Base-by-base conservation (phyloP, 2,329 filamentous ascomycete genomes). In the Neofusicoccum ribis region DNA sequence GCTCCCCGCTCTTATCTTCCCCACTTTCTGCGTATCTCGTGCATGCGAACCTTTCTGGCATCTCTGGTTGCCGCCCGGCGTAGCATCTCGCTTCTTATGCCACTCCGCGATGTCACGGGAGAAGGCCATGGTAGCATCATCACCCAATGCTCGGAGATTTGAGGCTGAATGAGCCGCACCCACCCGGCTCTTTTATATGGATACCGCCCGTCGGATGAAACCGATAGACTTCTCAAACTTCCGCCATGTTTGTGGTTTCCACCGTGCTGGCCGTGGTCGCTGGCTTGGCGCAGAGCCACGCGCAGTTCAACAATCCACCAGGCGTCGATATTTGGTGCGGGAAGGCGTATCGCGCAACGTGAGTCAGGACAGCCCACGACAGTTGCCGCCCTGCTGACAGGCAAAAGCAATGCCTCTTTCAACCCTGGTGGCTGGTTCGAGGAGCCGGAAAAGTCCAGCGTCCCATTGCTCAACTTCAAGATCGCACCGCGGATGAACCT, bases 281-380 rank as follows among this genome's bases (percentile, higher is more conserved):
- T 12, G 27, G 47, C 27, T 36, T 34, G 27, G 15, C 27, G 27
- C 27, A 34, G 12, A 34, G 47, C n/a, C 47, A 64, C 3, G 61
- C 61, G 23, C 49, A 44, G 23, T 76, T 79, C 67, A 77, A 77
- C 52, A 77, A 77, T 47, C 76, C 77, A 12, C 70, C 77, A 50
- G 79, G 80, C 5, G 79, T 83, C 9, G 77, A 81, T 52, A 76
- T 80, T 41, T 83, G 80, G 81, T 82, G 82, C 70, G 81, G 82
- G 8, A 84, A 84, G 68, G 80, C 81, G 12, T 83, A 83, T 69
- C 71, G 71, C 41, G 72, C 73, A 52, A 76, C 71, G 74, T 81
- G 69, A 71, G 74, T 17, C 12, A 51, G 15, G 8, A 8, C 3
- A 46, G 15, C 8, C 31, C 27, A 11, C 12, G 15, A 5, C 43